phyloP scores from a whole-genome alignment of 2,329 filamentous ascomycete species.

The Aulographum hederae region DNA sequence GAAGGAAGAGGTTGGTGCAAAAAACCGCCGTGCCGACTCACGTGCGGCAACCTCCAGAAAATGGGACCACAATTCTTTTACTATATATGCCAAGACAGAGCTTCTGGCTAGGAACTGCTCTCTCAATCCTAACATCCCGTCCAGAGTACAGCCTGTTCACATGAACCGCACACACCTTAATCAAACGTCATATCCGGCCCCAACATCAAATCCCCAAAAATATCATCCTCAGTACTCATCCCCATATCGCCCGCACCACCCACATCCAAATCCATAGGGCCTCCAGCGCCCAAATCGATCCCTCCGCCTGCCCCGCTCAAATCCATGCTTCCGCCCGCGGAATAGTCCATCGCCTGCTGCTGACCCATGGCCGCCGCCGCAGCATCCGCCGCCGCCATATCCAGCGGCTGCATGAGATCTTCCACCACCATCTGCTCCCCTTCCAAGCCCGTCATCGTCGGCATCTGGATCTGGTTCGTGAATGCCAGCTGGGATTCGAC shows the following conservation, averaged over 20 bases:
- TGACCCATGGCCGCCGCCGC: conserved; percentile 8
- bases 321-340: not conserved
- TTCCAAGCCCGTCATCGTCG: conserved; percentile 1
- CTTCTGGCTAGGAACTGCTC: too few species aligned
- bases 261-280: conserved; percentile 9
- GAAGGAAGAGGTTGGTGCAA: too few species aligned
- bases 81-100: too few species aligned
- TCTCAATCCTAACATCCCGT: too few species aligned
- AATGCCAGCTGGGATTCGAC: conserved; percentile 31
- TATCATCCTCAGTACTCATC: conserved; percentile 19
- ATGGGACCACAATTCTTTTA: too few species aligned
- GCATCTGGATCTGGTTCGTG: not conserved
- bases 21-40: too few species aligned
- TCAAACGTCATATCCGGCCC: conserved; percentile 15
- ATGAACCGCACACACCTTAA: too few species aligned
- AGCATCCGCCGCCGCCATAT: conserved; percentile 9
- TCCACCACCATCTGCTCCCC: conserved; percentile 1
- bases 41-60: too few species aligned
- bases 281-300: conserved; percentile 8
- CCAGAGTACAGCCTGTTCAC: too few species aligned
- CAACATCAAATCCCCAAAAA: conserved; percentile 25
- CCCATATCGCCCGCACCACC: conserved; percentile 11
- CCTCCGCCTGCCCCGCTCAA: conserved; percentile 3
- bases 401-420: conserved; percentile 1
- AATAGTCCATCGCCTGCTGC: not conserved